A percentile compares a stretch with the other conserved stretches of the same genome.
Evolutionary conservation across 2,329 filamentous ascomycete genomes (phyloP).

Genomic region (Cercospora sp.): DNA sequence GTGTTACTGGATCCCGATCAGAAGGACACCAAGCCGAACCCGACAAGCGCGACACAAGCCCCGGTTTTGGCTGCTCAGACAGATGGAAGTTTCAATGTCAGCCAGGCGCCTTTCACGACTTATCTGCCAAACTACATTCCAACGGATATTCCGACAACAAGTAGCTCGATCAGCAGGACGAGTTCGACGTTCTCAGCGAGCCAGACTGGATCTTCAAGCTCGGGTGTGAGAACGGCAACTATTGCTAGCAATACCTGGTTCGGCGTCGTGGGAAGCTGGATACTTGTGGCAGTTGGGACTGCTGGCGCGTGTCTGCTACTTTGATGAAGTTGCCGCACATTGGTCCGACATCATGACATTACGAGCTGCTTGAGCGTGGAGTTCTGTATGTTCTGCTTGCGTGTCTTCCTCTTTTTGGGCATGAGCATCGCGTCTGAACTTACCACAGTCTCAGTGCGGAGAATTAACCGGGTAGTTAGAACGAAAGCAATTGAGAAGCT

Average conservation of each 20-base stretch:
- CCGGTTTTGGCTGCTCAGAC: constrained; percentile 35
- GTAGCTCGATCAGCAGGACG: not conserved
- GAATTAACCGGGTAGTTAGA: no score
- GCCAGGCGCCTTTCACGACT: constrained; percentile 26
- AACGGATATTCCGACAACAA: constrained; percentile 15
- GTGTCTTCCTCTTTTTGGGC: not conserved
- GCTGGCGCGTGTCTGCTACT: not conserved
- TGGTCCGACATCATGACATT: not conserved
- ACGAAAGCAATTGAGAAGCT: not conserved
- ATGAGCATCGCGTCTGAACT: not conserved
- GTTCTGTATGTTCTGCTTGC: not conserved
- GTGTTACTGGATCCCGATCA: constrained; percentile 52
- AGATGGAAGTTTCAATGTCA: constrained; percentile 14
- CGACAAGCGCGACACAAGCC: constrained; percentile 40
- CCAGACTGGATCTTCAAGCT: constrained; percentile 5
- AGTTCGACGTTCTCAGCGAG: not conserved
- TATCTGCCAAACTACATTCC: constrained; percentile 22
- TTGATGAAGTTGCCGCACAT: not conserved
- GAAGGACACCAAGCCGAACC: constrained; percentile 42
- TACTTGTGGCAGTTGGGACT: not conserved
- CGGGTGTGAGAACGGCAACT: not conserved
- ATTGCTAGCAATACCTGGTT: not conserved
- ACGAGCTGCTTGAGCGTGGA: not conserved
- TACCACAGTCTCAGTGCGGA: not conserved
- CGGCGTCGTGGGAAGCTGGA: not conserved